Conservation (phyloP, 1,284 basidiomycete species). For the Pyrrhoderma noxium region DNA sequence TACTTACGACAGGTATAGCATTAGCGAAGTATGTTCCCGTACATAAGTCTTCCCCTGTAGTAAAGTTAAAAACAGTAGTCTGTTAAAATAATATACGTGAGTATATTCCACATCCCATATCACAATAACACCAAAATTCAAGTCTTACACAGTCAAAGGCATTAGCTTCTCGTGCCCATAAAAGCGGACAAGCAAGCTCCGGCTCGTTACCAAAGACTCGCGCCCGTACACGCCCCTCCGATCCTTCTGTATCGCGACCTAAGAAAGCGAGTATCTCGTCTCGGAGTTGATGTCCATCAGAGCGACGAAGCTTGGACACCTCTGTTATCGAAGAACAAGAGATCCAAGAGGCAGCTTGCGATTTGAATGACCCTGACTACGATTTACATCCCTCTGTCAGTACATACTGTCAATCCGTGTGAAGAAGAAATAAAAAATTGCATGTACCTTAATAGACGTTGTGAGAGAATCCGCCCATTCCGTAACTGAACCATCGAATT, state of each 20-base stretch:
- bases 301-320: constrained; percentile 18
- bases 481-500: constrained; percentile 33
- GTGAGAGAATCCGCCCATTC: constrained; percentile 39
- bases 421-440: not conserved
- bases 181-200: constrained; percentile 40
- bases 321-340: constrained; percentile 37
- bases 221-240: not conserved
- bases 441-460: constrained; percentile 35
- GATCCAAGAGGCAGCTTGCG: constrained; percentile 37
- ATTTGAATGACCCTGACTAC: constrained; percentile 35
- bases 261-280: constrained; percentile 28
- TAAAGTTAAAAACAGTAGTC: constrained; percentile 43
- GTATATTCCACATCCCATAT: not conserved
- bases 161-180: constrained; percentile 47
- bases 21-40: constrained; percentile 39
- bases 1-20: constrained; percentile 40
- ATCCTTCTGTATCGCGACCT: constrained; percentile 14
- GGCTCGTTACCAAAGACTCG: constrained; percentile 26
- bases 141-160: constrained; percentile 42
- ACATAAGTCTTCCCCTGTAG: constrained; percentile 40
- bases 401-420: not conserved
- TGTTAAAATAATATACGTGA: constrained; percentile 18
- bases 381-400: not conserved
- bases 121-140: not conserved
- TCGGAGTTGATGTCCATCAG: constrained; percentile 17